phyloP scores from a whole-genome alignment of 148 eudicot species.

The Rhododendron kiyosumense region DNA sequence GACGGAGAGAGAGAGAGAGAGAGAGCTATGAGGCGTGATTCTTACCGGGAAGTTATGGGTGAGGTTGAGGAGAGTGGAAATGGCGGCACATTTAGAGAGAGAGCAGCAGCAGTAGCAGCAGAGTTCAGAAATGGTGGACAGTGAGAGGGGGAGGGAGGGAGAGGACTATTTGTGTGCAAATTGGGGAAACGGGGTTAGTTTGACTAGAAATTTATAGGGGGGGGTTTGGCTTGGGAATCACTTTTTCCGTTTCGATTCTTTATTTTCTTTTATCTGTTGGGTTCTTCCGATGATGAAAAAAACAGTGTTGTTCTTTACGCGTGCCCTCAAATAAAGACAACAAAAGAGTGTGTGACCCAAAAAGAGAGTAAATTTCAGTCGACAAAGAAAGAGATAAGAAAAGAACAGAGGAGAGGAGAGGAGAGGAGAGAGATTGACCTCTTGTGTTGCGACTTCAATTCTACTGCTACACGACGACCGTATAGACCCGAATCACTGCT shows the following conservation, averaged over 20 bases:
- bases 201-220: neutral
- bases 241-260: constrained; percentile 2
- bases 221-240: neutral
- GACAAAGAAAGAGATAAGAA: neutral
- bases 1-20: neutral
- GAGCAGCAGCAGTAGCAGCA: neutral
- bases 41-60: neutral
- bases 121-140: neutral
- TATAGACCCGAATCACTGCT: neutral
- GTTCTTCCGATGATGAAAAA: neutral
- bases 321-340: neutral
- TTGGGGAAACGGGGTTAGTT: neutral
- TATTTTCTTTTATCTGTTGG: neutral
- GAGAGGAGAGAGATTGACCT: neutral
- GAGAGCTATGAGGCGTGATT: neutral
- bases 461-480: neutral
- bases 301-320: neutral
- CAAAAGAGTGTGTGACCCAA: neutral
- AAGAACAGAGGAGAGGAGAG: neutral
- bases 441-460: neutral
- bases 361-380: neutral
- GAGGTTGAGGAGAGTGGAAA: neutral
- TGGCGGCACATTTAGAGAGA: neutral
- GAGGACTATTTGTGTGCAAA: neutral
- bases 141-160: neutral